Evolutionary conservation across 352 stramenopile genomes (phyloP).

Genomic region (Hyaloperonospora brassicae): DNA sequence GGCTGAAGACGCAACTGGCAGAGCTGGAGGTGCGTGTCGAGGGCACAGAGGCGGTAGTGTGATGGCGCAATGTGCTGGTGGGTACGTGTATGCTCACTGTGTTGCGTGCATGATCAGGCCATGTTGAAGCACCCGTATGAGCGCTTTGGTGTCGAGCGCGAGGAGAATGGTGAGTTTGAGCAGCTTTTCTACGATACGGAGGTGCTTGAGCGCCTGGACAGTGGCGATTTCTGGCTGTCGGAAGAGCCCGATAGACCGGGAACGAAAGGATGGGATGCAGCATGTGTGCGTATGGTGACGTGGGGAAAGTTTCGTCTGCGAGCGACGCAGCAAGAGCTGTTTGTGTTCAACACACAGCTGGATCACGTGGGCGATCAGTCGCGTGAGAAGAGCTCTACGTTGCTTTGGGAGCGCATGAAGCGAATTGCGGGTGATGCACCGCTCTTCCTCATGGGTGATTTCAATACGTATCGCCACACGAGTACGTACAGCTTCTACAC

Average conservation of each 20-base stretch:
- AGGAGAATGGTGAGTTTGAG: constrained; percentile 69
- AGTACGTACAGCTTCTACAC: constrained; percentile 80
- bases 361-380: constrained; percentile 52
- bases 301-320: constrained; percentile 63
- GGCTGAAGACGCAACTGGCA: constrained; percentile 53
- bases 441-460: constrained; percentile 75
- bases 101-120: constrained; percentile 9
- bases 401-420: constrained; percentile 64
- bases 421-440: constrained; percentile 43
- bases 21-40: constrained; percentile 40
- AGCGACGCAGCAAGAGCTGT: constrained; percentile 56
- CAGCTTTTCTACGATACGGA: constrained; percentile 73
- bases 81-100: constrained; percentile 3
- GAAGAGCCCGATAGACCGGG: constrained; percentile 46
- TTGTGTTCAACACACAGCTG: constrained; percentile 75
- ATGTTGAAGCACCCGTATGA: constrained; percentile 57
- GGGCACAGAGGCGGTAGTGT: background rate
- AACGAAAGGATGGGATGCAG: constrained; percentile 59
- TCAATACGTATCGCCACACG: constrained; percentile 82
- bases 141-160: constrained; percentile 61
- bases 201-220: constrained; percentile 46
- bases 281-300: constrained; percentile 61
- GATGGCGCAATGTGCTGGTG: no score
- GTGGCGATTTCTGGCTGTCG: constrained; percentile 72
- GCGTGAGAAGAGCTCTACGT: constrained; percentile 41